Evolutionary conservation across 1,139 yeast genomes (phyloP).

Genomic region (Suhomyces ambrosiae): DNA sequence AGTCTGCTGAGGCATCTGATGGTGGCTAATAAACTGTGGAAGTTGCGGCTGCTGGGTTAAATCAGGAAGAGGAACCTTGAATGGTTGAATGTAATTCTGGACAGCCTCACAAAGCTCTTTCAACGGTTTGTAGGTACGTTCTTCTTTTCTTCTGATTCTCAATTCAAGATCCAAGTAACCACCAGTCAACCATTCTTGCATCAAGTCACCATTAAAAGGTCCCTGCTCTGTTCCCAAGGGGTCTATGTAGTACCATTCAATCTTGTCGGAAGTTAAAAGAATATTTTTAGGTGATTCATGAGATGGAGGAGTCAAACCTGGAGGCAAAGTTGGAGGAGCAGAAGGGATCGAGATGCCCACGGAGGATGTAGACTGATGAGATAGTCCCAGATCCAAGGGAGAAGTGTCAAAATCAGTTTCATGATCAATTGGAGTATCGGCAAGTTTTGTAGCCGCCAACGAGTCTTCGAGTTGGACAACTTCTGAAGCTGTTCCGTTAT

Average conservation of each 20-base stretch:
- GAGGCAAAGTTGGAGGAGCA: constrained; percentile 18
- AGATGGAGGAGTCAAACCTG: constrained; percentile 19
- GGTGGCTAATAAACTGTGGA: constrained; percentile 13
- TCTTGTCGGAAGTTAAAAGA: constrained; percentile 36
- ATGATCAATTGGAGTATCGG: background rate
- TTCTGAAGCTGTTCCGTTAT: background rate
- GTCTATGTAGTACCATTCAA: constrained; percentile 75
- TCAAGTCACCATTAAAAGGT: constrained; percentile 71
- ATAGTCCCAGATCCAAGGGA: background rate
- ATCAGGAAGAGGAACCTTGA: constrained; percentile 51
- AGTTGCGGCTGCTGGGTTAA: constrained; percentile 7
- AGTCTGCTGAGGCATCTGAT: constrained; percentile 16
- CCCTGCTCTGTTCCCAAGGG: constrained; percentile 75
- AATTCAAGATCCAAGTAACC: constrained; percentile 63
- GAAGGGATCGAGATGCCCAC: constrained; percentile 3
- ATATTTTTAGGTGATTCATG: constrained; percentile 10
- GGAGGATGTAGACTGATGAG: background rate
- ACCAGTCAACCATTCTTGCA: constrained; percentile 77
- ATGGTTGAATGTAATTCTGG: constrained; percentile 59
- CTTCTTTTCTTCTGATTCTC: constrained; percentile 57
- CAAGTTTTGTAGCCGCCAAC: constrained; percentile 1
- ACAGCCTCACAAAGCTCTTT: constrained; percentile 48
- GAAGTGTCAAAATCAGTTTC: background rate
- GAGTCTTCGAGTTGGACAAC: background rate
- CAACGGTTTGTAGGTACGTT: constrained; percentile 41